phyloP scores from a whole-genome alignment of 108 stramenopile genomes.

The Parietichytrium sp. region DNA sequence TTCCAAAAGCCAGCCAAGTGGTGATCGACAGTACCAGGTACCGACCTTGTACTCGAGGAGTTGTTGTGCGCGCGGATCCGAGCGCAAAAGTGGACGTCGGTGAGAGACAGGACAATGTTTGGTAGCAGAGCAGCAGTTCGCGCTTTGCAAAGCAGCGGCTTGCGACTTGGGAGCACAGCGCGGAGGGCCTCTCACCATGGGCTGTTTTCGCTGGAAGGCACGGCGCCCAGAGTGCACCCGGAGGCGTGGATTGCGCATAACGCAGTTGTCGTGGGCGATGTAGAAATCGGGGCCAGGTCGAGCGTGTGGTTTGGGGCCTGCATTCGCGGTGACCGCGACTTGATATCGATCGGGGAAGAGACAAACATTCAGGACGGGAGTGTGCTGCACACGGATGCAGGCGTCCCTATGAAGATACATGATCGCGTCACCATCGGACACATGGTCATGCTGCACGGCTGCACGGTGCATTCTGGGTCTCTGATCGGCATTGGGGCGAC shows the following conservation, averaged over 20 bases:
- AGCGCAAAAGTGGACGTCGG: no score
- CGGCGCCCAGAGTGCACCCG: constrained; percentile 44
- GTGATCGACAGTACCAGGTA: no score
- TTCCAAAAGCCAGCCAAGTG: no score
- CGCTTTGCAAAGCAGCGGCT: no score
- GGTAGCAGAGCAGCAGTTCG: no score
- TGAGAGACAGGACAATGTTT: no score
- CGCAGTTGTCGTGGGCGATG: constrained; percentile 61
- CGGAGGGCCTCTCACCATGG: no score
- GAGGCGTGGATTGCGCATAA: constrained; percentile 63
- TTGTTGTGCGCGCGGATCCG: no score
- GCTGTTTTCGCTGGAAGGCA: no score
- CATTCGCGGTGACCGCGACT: constrained; percentile 60
- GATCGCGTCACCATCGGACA: constrained; percentile 58
- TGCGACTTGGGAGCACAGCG: no score
- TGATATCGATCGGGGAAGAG: constrained; percentile 52
- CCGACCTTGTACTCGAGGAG: no score
- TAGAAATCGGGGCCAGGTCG: constrained; percentile 49
- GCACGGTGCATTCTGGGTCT: constrained; percentile 52
- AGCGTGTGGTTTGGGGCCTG: constrained; percentile 62
- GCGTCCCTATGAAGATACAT: constrained; percentile 55
- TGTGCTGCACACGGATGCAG: constrained; percentile 55
- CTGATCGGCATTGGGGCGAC: constrained; percentile 61
- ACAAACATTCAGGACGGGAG: constrained; percentile 63
- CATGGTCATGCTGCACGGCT: constrained; percentile 58